Evolutionary conservation across 208 protist species (phyloP).

Genomic region (Blechomonas ayalai): DNA sequence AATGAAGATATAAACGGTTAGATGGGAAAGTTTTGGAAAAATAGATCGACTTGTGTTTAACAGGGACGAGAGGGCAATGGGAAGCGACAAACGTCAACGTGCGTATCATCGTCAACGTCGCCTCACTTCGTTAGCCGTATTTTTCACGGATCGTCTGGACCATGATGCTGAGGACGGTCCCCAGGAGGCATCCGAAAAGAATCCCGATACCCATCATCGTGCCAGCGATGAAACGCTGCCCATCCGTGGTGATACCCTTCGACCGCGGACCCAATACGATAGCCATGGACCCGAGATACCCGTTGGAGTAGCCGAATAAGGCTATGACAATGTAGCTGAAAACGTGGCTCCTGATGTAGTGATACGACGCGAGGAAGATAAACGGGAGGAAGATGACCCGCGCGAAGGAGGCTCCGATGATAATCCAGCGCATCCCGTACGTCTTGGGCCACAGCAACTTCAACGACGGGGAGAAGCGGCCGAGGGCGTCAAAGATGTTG

Average conservation of each 20-base stretch:
- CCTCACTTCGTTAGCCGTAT: no score
- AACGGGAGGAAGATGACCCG: conserved; percentile 48
- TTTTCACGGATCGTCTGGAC: conserved; percentile 22
- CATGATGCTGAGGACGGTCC: conserved; percentile 35
- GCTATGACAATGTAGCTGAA: conserved; percentile 44
- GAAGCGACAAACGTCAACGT: no score
- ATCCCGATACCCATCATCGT: conserved; percentile 49
- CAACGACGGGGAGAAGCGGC: conserved; percentile 33
- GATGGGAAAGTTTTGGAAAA: no score
- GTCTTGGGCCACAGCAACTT: conserved; percentile 23
- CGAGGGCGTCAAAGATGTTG: conserved; percentile 44
- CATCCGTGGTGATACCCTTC: conserved; percentile 17
- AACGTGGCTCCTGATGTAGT: conserved; percentile 40
- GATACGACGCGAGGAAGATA: conserved; percentile 41
- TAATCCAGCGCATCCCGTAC: conserved; percentile 22
- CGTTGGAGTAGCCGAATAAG: conserved; percentile 47
- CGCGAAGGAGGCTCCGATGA: conserved; percentile 24
- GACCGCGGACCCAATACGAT: conserved; percentile 39
- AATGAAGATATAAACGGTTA: no score
- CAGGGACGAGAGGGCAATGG: no score
- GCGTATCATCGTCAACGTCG: no score
- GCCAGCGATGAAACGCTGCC: conserved; percentile 49
- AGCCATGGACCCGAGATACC: conserved; percentile 34
- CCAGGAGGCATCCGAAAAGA: conserved; percentile 29
- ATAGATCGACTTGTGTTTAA: no score